Evolutionary conservation across 2,329 filamentous ascomycete genomes (phyloP).

Genomic region (Tetracladium maxilliforme): DNA sequence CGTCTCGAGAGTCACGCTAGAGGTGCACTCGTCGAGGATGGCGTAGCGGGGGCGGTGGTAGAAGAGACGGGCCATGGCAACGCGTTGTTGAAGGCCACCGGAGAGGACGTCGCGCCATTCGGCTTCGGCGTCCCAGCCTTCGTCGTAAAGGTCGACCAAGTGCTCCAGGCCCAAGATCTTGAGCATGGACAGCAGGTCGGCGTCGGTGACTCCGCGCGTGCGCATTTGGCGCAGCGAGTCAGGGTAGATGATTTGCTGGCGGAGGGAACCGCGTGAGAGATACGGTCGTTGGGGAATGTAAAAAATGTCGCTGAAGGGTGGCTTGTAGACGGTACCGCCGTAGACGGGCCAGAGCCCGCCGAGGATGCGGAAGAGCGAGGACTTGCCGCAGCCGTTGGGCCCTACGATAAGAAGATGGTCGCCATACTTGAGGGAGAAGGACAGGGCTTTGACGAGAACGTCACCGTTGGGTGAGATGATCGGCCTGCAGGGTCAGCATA

Average conservation of each 20-base stretch:
- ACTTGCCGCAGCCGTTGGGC: constrained; percentile 95
- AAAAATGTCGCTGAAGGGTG: constrained; percentile 85
- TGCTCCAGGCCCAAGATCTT: constrained; percentile 69
- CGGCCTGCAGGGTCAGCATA: constrained; percentile 31
- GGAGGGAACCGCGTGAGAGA: constrained; percentile 76
- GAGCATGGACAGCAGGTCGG: constrained; percentile 65
- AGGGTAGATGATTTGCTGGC: constrained; percentile 94
- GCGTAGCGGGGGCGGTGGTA: constrained; percentile 89
- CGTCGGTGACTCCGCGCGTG: constrained; percentile 67
- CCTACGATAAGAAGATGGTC: constrained; percentile 87
- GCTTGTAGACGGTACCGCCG: constrained; percentile 83
- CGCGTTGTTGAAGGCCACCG: constrained; percentile 83
- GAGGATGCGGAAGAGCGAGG: constrained; percentile 87
- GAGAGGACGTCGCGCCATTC: constrained; percentile 95
- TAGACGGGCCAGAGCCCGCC: constrained; percentile 97
- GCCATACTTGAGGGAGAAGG: constrained; percentile 72
- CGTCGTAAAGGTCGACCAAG: constrained; percentile 60
- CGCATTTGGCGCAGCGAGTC: constrained; percentile 82
- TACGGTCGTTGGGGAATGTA: constrained; percentile 97
- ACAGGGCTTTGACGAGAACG: constrained; percentile 71
- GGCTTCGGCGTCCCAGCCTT: constrained; percentile 83
- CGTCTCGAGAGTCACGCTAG: constrained; percentile 84
- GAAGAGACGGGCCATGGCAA: constrained; percentile 91
- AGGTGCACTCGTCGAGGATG: constrained; percentile 94
- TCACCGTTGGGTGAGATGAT: constrained; percentile 97